phyloP scores from a whole-genome alignment of 2,329 filamentous ascomycete species.

The Aureobasidium subglaciale region DNA sequence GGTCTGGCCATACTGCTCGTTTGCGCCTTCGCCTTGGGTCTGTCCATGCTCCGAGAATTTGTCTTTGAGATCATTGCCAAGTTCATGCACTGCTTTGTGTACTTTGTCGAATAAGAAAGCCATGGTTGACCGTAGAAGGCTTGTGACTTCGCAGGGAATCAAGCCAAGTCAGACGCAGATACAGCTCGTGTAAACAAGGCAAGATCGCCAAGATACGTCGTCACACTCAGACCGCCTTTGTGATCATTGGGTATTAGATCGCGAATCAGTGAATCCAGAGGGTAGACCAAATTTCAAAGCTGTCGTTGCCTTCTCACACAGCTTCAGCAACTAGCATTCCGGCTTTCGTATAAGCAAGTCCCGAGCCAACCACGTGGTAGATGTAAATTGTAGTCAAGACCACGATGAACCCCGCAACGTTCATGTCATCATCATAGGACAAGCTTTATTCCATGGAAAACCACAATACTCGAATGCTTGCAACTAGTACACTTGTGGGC shows the following conservation, averaged over 20 bases:
- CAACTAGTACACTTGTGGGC: too few species aligned
- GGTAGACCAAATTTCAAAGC: too few species aligned
- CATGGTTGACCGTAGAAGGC: constrained; percentile 19
- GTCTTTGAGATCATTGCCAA: constrained; percentile 46
- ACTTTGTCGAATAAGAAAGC: constrained; percentile 49
- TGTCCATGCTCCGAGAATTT: constrained; percentile 34
- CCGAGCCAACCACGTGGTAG: too few species aligned
- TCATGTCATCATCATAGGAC: too few species aligned
- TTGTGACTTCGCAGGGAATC: background rate
- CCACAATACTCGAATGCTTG: too few species aligned
- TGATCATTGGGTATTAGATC: background rate
- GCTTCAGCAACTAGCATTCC: too few species aligned
- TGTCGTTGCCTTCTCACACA: too few species aligned
- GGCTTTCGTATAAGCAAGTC: too few species aligned
- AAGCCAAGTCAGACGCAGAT: background rate
- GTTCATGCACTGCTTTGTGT: constrained; percentile 44
- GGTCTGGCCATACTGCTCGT: constrained; percentile 40
- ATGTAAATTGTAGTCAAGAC: too few species aligned
- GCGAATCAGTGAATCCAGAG: background rate
- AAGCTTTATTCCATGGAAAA: too few species aligned
- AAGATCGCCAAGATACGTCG: constrained; percentile 7
- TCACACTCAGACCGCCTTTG: background rate
- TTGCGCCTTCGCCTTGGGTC: constrained; percentile 25
- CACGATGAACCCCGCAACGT: too few species aligned
- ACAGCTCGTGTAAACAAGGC: background rate